Evolutionary conservation across 2,329 filamentous ascomycete species (phyloP).

Genomic region (Epichloe elymi): DNA sequence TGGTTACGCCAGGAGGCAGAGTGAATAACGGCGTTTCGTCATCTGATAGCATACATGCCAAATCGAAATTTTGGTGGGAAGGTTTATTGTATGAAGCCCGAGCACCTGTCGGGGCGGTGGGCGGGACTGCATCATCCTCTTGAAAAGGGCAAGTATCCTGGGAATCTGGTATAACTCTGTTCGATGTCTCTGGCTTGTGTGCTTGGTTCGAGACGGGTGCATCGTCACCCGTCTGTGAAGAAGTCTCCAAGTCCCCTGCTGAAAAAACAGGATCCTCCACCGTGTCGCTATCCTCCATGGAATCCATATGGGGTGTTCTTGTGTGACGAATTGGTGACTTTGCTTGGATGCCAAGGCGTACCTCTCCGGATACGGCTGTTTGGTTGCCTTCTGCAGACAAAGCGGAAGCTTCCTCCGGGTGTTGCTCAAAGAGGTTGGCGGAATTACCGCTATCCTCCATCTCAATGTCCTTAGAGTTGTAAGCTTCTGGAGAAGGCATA

Average conservation of each 20-base stretch:
- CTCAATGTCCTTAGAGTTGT: not conserved
- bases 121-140: not conserved
- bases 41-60: conserved; percentile 20
- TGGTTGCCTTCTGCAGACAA: not conserved
- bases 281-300: conserved; percentile 5
- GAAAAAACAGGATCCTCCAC: conserved; percentile 5
- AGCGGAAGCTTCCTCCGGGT: conserved; percentile 3
- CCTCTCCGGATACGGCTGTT: not conserved
- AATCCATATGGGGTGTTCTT: not conserved
- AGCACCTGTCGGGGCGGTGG: not conserved
- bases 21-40: conserved; percentile 21
- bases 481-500: not conserved
- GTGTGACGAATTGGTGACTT: not conserved
- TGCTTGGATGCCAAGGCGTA: not conserved
- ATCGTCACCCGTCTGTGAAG: conserved; percentile 6
- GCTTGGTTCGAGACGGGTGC: not conserved
- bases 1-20: not conserved
- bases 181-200: not conserved
- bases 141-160: conserved; percentile 13
- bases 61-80: not conserved
- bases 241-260: not conserved
- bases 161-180: conserved; percentile 15
- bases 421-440: conserved; percentile 5
- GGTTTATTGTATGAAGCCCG: not conserved
- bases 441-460: not conserved